A percentile compares a stretch with the other conserved stretches of the same genome.
phyloP scores from a whole-genome alignment of 768 basidiomycete genomes.

The Mycena filopes region DNA sequence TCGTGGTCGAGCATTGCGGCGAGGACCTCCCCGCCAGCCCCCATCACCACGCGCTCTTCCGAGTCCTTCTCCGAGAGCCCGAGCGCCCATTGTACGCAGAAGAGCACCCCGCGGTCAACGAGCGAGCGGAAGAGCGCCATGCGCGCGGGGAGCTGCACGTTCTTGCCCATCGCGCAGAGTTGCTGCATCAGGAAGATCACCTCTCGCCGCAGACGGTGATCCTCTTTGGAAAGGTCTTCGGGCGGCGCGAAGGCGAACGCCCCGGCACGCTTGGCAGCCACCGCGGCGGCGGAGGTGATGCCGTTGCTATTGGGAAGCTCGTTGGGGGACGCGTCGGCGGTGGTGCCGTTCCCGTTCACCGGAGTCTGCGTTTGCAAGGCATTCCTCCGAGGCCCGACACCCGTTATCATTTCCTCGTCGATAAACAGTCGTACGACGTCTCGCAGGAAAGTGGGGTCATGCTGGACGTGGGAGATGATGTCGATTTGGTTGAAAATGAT shows the following conservation, averaged over 20 bases:
- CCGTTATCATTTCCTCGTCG: conserved; percentile 71
- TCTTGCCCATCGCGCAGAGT: conserved; percentile 95
- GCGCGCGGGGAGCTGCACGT: conserved; percentile 89
- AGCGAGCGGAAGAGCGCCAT: conserved; percentile 87
- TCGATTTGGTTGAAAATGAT: conserved; percentile 99
- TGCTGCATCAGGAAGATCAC: conserved; percentile 92
- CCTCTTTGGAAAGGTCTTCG: conserved; percentile 64
- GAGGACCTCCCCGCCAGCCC: conserved; percentile 87
- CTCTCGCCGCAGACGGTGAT: conserved; percentile 71
- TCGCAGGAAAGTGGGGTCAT: conserved; percentile 76
- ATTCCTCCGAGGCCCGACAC: conserved; percentile 47
- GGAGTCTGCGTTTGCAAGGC: conserved; percentile 28
- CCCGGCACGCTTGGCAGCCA: conserved; percentile 41
- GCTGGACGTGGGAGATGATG: conserved; percentile 91
- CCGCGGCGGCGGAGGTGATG: conserved; percentile 34
- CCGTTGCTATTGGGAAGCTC: conserved; percentile 38
- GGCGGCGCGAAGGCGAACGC: conserved; percentile 67
- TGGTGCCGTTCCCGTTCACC: conserved; percentile 54
- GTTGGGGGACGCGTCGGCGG: conserved; percentile 45
- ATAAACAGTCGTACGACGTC: conserved; percentile 84
- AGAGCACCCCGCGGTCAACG: conserved; percentile 88
- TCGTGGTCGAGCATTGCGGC: conserved; percentile 91
- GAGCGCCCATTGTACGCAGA: conserved; percentile 94
- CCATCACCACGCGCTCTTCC: conserved; percentile 67
- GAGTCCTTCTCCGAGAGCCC: conserved; percentile 69